These are phyloP conservation scores for Capsella bursapastoris DNA, from an alignment of 345 rosid species.

Conservation along the genomic window DNA sequence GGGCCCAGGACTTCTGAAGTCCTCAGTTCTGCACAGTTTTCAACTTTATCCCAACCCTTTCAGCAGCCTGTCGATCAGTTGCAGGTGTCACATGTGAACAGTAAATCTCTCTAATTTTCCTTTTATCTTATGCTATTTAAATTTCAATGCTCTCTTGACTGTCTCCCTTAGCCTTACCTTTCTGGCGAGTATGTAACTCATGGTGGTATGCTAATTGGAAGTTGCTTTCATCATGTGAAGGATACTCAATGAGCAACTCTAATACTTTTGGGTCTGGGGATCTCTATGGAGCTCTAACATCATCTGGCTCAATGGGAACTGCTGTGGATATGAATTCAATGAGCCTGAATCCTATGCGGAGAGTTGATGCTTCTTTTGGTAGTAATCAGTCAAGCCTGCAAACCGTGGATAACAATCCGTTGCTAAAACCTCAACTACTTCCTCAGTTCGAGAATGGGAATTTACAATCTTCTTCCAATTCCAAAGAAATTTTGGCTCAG, in stretches of 20 bases:
- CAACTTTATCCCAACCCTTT: conserved; percentile 65
- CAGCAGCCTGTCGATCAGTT: conserved; percentile 78
- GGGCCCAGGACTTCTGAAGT: conserved; percentile 30
- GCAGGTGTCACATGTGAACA: conserved; percentile 65
- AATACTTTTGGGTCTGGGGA: conserved; percentile 71
- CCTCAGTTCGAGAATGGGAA: conserved; percentile 72
- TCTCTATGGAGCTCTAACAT: conserved; percentile 56
- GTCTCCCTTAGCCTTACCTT: conserved; percentile 1
- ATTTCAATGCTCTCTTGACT: conserved; percentile 17
- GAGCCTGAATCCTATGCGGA: conserved; percentile 58
- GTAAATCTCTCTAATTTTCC: conserved; percentile 53
- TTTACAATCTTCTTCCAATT: conserved; percentile 60
- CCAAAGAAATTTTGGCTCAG: conserved; percentile 60
- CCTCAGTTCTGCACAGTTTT: conserved; percentile 47
- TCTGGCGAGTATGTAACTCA: conserved; percentile 23
- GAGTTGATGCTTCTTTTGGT: conserved; percentile 54
- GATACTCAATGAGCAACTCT: conserved; percentile 59
- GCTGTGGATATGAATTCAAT: conserved; percentile 57
- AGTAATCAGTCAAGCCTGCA: conserved; percentile 64
- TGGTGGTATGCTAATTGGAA: conserved; percentile 35
- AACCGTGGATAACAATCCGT: conserved; percentile 52
- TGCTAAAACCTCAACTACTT: conserved; percentile 51
- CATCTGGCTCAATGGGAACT: conserved; percentile 60
- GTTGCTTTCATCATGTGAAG: conserved; percentile 65
- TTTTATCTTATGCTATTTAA: conserved; percentile 31